Evolutionary conservation across 176 grass and related monocot species (phyloP).

Genomic region (Lolium perenne): DNA sequence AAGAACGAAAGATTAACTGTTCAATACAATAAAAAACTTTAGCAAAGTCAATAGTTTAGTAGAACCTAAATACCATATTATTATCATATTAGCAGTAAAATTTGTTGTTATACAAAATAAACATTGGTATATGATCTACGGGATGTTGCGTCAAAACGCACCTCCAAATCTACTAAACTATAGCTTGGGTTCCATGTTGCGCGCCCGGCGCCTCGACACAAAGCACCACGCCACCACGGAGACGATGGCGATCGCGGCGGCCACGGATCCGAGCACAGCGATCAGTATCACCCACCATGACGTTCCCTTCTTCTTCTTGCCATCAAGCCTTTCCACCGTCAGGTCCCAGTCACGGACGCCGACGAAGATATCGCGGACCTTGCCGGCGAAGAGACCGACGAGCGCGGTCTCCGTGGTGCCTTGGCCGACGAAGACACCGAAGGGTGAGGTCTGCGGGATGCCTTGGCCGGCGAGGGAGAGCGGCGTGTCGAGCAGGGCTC

Average conservation of each 20-base stretch:
- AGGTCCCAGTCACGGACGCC: conserved; percentile 38
- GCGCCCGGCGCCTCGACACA: background rate
- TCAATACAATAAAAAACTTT: no score
- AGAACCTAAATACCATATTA: no score
- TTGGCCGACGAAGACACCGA: conserved; percentile 17
- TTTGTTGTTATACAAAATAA: no score
- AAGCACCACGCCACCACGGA: background rate
- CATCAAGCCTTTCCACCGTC: background rate
- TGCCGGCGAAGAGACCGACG: conserved; percentile 33
- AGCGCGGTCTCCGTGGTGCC: conserved; percentile 13
- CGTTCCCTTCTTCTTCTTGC: conserved; percentile 13
- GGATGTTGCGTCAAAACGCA: background rate
- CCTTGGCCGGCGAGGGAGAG: background rate
- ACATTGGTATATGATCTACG: no score
- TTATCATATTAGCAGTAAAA: no score
- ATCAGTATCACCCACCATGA: conserved; percentile 30
- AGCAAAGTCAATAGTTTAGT: no score
- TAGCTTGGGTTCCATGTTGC: conserved; percentile 15
- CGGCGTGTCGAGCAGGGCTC: background rate
- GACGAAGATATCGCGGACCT: background rate
- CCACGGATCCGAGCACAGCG: conserved; percentile 14
- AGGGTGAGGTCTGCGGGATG: background rate
- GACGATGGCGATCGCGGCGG: background rate
- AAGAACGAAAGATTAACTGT: no score
- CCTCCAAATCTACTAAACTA: background rate